Conservation (phyloP, 2,329 filamentous ascomycete species). For the Rhexocercosporidium sp. region DNA sequence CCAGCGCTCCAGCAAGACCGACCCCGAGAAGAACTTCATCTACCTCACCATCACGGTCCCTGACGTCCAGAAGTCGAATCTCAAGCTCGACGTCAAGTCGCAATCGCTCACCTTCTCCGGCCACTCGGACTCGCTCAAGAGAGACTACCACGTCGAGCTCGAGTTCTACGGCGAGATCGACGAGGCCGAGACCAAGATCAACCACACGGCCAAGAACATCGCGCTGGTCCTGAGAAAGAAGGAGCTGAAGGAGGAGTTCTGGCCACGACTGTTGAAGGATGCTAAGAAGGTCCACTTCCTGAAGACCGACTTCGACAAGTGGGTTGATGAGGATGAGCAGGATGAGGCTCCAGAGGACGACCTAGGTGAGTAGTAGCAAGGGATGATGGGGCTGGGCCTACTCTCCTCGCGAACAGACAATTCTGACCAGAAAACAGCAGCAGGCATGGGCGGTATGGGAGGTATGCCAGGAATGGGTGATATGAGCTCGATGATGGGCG, state of each 20-base stretch:
- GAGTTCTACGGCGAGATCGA: slow-evolving; percentile 94
- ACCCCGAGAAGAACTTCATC: slow-evolving; percentile 89
- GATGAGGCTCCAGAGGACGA: slow-evolving; percentile 87
- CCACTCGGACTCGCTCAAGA: slow-evolving; percentile 82
- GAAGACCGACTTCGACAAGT: slow-evolving; percentile 97
- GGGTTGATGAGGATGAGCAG: slow-evolving; percentile 73
- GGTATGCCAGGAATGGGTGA: slow-evolving; percentile 49
- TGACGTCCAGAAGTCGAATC: slow-evolving; percentile 76
- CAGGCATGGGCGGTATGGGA: slow-evolving; percentile 68
- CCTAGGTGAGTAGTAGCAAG: slow-evolving; percentile 59
- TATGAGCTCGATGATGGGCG: slow-evolving; percentile 45
- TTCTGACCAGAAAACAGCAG: slow-evolving; percentile 25
- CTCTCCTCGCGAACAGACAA: neutral
- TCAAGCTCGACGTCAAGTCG: slow-evolving; percentile 84
- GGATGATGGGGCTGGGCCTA: neutral
- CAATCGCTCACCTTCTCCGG: slow-evolving; percentile 81
- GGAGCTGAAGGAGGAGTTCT: slow-evolving; percentile 92
- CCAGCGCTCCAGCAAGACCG: slow-evolving; percentile 84
- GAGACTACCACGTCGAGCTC: slow-evolving; percentile 83
- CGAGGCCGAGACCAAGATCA: slow-evolving; percentile 78
- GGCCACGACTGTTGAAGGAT: slow-evolving; percentile 94
- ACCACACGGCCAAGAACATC: slow-evolving; percentile 87
- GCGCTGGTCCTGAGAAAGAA: slow-evolving; percentile 96
- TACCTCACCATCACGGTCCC: slow-evolving; percentile 90
- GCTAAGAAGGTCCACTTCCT: slow-evolving; percentile 90